Base-by-base conservation (phyloP, 75 land plant species). In the Sequoia sempervirens region DNA sequence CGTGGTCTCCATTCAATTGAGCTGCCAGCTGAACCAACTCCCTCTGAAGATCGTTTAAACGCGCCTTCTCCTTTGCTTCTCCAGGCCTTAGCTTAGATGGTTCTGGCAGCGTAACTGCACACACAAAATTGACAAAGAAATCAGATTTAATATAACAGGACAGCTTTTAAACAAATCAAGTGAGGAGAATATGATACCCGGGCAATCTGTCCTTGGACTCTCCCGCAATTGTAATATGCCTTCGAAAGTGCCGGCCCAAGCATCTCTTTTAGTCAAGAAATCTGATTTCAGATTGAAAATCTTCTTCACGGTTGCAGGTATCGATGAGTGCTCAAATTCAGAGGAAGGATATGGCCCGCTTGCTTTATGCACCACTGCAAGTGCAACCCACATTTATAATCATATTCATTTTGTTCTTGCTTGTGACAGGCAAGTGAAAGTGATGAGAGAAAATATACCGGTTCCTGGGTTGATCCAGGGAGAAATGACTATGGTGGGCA, bases 191-290 rank as follows among this genome's bases (percentile, higher is more conserved):
- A 12, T 50, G 53, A 13, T 50, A 50, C 53, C 53, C 15, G 53
- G 53, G 13, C 53, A 50, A 50, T 50, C 53, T 50, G 53, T 50
- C 12, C 53, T 50, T 50, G 53, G 53, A 2, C 15, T 50, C 53
- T 50, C 53, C 53, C 53, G 53, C 14, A 50, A 50, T 13, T 86
- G 78, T 18, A 96, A 89, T 5, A 85, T 14, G 82, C 64, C 41
- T 73, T 97, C 99, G 64, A 97, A 95, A 3, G 97, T 92, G n/a
- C 94, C 97, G 3, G 99, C 99, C 99, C 99, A 97, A 20, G 83
- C 96, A 70, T 97, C 99, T 7, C 97, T 86, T 74, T 93, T 88
- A 0, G 96, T 93, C 70, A 97, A 64, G 82, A 93, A 97, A 1
- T 86, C 83, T 47, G 93, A 86, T 74, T 87, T 89, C 56, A 97